Base-by-base conservation (phyloP, 1,284 basidiomycete species). In the Trametes polyzona region DNA sequence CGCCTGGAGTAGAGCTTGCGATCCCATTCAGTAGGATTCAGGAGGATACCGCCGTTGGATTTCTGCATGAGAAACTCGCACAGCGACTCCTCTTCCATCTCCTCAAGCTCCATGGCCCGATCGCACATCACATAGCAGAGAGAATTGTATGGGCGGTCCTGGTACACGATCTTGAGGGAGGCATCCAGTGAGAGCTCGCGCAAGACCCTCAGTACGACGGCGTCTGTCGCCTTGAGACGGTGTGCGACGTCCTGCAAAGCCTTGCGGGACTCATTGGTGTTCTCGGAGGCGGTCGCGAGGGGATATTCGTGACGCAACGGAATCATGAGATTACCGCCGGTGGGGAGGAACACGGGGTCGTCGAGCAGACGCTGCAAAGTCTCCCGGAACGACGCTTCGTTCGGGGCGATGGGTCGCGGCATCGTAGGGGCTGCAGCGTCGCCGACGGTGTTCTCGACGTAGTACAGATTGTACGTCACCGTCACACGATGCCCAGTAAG, bases 401-500 rank as follows among this genome's bases (percentile, higher is more conserved):
- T 39, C 1, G 48, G n/a, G 6, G 48, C 19, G n/a, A 36, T 16
- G 12, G 37, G 24, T n/a, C n/a, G n/a, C n/a, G n/a, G n/a, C n/a
- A n/a, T n/a, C n/a, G n/a, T n/a, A n/a, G n/a, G n/a, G n/a, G n/a
- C n/a, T n/a, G n/a, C n/a, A n/a, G n/a, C n/a, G n/a, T n/a, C n/a
- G n/a, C n/a, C n/a, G n/a, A n/a, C n/a, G n/a, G n/a, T n/a, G n/a
- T n/a, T n/a, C n/a, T 55, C 58, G 37, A 60, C 48, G 52, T 68
- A 67, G 47, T 68, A 71, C 21, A 76, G 70, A 57, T 76, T 73
- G 65, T 74, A 80, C 0, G 77, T 76, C n/a, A 82, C 58, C 2
- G 76, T 78, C 27, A 82, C 66, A 0, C 77, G 71, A 52, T 73
- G 69, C 0, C 81, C 79, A 0, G 70, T 69, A 2, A 54, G 65